A percentile compares a stretch with the other conserved stretches of the same genome.
phyloP scores from a whole-genome alignment of 2,329 filamentous ascomycete species.

The Myrmaecium sp. region DNA sequence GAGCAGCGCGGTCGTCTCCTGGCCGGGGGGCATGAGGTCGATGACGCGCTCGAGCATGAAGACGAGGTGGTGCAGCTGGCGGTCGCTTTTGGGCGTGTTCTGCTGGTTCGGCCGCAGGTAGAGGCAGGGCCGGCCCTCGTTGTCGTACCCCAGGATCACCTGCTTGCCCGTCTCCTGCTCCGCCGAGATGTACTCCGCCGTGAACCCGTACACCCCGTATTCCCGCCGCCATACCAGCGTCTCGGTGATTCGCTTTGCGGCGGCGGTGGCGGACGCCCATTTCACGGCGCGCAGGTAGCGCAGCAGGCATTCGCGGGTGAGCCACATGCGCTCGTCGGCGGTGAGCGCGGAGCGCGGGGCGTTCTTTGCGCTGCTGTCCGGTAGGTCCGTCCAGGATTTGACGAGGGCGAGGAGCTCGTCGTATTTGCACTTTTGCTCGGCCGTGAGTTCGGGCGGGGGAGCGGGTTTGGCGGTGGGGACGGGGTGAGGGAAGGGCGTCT shows the following conservation, averaged over 20 bases:
- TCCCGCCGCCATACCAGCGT: constrained; percentile 82
- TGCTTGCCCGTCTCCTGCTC: constrained; percentile 98
- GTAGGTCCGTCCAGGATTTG: constrained; percentile 53
- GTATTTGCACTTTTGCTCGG: constrained; percentile 72
- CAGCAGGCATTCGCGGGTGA: constrained; percentile 80
- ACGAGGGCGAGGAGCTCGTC: constrained; percentile 54
- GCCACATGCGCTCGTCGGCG: constrained; percentile 71
- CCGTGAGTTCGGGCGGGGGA: constrained; percentile 43
- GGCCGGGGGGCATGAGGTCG: constrained; percentile 70
- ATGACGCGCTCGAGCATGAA: constrained; percentile 89
- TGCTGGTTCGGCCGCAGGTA: constrained; percentile 82
- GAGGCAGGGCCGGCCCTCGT: constrained; percentile 67
- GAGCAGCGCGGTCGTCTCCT: constrained; percentile 72
- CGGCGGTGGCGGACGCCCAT: constrained; percentile 56
- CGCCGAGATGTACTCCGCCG: constrained; percentile 71
- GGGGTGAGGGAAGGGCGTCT: constrained; percentile 17
- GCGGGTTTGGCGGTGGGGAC: constrained; percentile 38
- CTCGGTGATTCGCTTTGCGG: constrained; percentile 60
- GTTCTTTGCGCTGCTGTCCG: constrained; percentile 42
- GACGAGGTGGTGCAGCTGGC: constrained; percentile 84
- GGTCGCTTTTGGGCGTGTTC: constrained; percentile 73
- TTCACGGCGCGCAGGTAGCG: constrained; percentile 89
- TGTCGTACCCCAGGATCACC: constrained; percentile 75
- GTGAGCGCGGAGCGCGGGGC: constrained; percentile 46
- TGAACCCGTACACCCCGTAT: constrained; percentile 63